Base-by-base conservation (phyloP, 2,329 filamentous ascomycete species). In the Chaetomiaceae sp. region DNA sequence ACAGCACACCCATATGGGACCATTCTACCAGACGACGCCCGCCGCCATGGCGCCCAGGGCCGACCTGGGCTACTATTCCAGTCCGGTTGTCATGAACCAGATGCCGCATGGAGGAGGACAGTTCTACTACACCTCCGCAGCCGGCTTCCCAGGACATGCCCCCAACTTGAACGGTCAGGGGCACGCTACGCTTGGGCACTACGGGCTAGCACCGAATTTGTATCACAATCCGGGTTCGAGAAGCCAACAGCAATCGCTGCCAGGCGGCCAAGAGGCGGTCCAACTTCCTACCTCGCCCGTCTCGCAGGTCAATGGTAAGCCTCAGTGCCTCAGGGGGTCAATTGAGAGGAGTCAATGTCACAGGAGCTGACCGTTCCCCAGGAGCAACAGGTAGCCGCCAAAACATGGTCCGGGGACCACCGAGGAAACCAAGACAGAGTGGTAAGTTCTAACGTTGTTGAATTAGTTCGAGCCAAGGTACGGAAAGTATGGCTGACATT, bases 351-450 rank as follows among this genome's bases (percentile, higher is more conserved):
- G 25, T 27, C 25, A 20, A 15, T n/a, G n/a, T 2, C 5, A 22
- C 7, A 20, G 2, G 11, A 4, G 17, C 17, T 38, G 9, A 47
- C 15, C 20, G 12, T 12, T 3, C 14, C 12, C 27, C 29, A 59
- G 54, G 17, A 19, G 45, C 56, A n/a, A 60, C 63, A 40, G 65
- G 67, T 19, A 63, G 60, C 47, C 69, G 68, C 48, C 71, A 71
- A 25, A 74, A 70, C 14, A 65, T 76, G 38, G 77, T 80, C 23
- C 73, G 79, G 53, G 79, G 79, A 1, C 78, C 78, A 1, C 78
- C 79, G 2, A 69, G 78, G 55, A 81, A 82, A 57, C 78, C 82
- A 55, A 76, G 78, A 55, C 82, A 85, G 66, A 85, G 78, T 65
- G 82, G 82, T 84, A 69, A 70, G 79, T 65, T 25, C 23, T 15